phyloP scores from a whole-genome alignment of 179 eudicot species.

The Sideroxylon spinosum region DNA sequence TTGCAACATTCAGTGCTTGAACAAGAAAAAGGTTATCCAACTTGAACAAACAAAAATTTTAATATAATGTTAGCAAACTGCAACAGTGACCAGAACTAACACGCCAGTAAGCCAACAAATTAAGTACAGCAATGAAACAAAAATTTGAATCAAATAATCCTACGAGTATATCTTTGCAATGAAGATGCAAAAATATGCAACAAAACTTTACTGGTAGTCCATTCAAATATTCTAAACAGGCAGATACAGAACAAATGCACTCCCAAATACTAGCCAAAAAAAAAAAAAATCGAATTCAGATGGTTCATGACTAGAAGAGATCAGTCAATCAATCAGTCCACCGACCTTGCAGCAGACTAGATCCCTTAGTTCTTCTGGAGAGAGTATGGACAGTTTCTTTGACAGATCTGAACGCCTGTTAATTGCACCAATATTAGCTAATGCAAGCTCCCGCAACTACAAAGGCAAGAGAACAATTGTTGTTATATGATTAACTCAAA shows the following conservation, averaged over 20 bases:
- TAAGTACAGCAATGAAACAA: background rate
- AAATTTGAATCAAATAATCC: background rate
- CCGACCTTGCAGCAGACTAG: conserved; percentile 82
- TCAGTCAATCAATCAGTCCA: conserved; percentile 11
- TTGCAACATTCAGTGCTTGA: background rate
- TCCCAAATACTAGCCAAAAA: background rate
- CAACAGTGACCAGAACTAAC: background rate
- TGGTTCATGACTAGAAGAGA: background rate
- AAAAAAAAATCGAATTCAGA: background rate
- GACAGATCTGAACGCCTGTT: conserved; percentile 85
- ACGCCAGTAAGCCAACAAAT: background rate
- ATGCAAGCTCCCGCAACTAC: conserved; percentile 83
- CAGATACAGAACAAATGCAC: background rate
- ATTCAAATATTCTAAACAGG: background rate
- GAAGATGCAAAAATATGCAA: background rate
- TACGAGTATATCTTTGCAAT: background rate
- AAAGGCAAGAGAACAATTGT: conserved; percentile 13
- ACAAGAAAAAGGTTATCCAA: background rate
- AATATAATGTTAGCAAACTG: background rate
- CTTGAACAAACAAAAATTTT: background rate
- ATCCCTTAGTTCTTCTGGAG: conserved; percentile 71
- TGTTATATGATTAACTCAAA: background rate
- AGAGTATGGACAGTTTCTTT: conserved; percentile 74
- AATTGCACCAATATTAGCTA: conserved; percentile 80
- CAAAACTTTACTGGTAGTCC: background rate